Evolutionary conservation across 768 basidiomycete genomes (phyloP).

Genomic region (Amyloporia xantha): DNA sequence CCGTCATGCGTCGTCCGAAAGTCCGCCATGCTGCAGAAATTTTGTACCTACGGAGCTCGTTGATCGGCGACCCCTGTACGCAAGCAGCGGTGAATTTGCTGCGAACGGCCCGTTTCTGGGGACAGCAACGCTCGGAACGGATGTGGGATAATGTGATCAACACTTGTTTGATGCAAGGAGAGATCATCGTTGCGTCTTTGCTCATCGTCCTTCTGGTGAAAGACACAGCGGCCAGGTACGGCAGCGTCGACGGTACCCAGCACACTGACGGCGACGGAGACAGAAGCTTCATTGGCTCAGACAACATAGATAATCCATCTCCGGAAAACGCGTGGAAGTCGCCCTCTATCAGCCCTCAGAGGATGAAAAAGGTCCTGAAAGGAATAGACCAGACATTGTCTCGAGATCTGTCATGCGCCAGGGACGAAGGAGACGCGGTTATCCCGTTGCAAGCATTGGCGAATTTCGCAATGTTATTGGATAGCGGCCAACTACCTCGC

Average conservation of each 20-base stretch:
- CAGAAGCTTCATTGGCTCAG: no score
- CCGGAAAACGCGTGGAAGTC: background rate
- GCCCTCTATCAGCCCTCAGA: slow-evolving; percentile 5
- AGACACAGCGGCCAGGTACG: slow-evolving; percentile 44
- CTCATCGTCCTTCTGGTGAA: slow-evolving; percentile 60
- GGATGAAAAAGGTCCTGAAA: slow-evolving; percentile 21
- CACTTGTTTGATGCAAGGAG: slow-evolving; percentile 68
- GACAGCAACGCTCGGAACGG: slow-evolving; percentile 47
- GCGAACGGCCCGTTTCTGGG: slow-evolving; percentile 42
- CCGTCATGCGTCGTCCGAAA: background rate
- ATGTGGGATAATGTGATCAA: slow-evolving; percentile 58
- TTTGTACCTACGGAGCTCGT: slow-evolving; percentile 27
- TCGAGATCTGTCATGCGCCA: slow-evolving; percentile 18
- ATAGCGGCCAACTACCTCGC: slow-evolving; percentile 42
- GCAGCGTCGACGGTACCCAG: background rate
- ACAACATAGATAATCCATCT: background rate
- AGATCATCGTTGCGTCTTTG: slow-evolving; percentile 70
- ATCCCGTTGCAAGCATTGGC: slow-evolving; percentile 55
- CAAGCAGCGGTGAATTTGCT: slow-evolving; percentile 50
- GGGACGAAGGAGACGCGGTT: slow-evolving; percentile 6
- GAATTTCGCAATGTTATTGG: slow-evolving; percentile 46
- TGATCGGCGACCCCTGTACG: slow-evolving; percentile 34
- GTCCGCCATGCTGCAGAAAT: slow-evolving; percentile 9
- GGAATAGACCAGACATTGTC: slow-evolving; percentile 30
- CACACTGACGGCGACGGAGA: background rate